These are phyloP conservation scores for Rhodamnia argentea DNA, from an alignment of 345 rosid species.

Conservation along the genomic window DNA sequence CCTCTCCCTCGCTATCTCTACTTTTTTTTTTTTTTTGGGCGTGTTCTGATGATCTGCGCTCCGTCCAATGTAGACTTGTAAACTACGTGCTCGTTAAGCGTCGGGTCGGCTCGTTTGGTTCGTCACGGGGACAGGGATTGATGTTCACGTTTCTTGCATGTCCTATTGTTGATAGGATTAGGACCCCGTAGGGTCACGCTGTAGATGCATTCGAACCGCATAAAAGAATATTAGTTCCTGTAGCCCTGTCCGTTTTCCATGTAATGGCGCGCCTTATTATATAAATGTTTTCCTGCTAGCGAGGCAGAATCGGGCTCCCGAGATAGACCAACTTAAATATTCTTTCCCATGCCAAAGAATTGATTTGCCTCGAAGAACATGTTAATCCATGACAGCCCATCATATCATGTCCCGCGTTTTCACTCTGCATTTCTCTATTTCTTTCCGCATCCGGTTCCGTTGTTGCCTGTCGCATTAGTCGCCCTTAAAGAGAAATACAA, in stretches of 20 bases:
- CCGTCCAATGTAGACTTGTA: not conserved
- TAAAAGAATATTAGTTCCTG: not conserved
- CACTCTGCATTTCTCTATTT: not conserved
- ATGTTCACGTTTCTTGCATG: not conserved
- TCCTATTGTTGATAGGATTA: not conserved
- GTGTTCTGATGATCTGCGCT: not conserved
- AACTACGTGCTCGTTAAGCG: not conserved
- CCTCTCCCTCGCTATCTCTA: not conserved
- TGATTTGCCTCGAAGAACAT: not conserved
- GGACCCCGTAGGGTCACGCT: not conserved
- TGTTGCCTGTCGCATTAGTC: not conserved
- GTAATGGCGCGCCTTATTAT: not conserved
- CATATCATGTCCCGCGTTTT: not conserved
- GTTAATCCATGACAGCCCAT: not conserved
- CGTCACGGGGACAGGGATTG: not conserved
- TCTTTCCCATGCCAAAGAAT: not conserved
- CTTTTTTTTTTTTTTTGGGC: no score
- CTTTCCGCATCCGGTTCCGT: not conserved
- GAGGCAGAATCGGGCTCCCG: not conserved
- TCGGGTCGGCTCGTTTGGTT: not conserved
- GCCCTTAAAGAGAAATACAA: not conserved
- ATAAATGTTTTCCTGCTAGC: not conserved
- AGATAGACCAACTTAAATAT: not conserved
- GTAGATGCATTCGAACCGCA: not conserved
- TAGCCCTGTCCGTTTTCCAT: not conserved